Evolutionary conservation across 2,329 filamentous ascomycete species (phyloP), one percentile per base, ranked within the genome.

Genomic region (Penicillium sp.): DNA sequence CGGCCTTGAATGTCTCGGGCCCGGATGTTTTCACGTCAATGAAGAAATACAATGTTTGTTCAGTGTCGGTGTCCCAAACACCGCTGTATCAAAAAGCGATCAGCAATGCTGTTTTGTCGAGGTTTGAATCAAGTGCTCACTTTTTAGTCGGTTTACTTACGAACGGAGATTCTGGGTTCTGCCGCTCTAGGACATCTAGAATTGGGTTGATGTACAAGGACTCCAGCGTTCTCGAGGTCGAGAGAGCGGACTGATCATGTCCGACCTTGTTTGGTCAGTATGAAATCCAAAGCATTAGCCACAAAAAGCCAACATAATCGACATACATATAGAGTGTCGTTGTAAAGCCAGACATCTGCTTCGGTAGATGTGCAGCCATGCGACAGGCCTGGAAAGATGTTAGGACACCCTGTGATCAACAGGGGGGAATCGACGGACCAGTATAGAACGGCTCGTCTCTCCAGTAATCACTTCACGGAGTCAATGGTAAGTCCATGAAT

Each of bases 11-110:
- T 1, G 85, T 85, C 31, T 74, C 75, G 0, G 70, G 62, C 5
- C 83, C 83, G 34, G 78, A 71, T 0, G 84, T 87, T 69, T 88
- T 88, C 54, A 86, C 63, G 64, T 88, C 85, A 54, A 88, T 80
- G 69, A 85, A 86, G 44, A 88, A 75, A 71, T 86, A 86, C 5
- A 88, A 75, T 0, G 84, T 87, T 67, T 87, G 83, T 5, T 68
- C 74, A 1, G 72, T 65, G 32, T 65, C 64, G 1, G 82, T 82
- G 67, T 88, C 85, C 64, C 79, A 88, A 13, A 88, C 82, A 32
- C 85, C 85, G 63, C 73, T 75, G 44, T 41, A 48, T 56, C 3
- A 55, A 43, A 22, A 22, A 6, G 45, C 24, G 2, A 43, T 57
- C 45, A 60, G 47, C n/a, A 36, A 11, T 14, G 13, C 13, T 24